Percentiles rank a stretch among this genome's conserved stretches.
Conservation (phyloP, 2,329 filamentous ascomycete species). For the Fusarium nodosum region DNA sequence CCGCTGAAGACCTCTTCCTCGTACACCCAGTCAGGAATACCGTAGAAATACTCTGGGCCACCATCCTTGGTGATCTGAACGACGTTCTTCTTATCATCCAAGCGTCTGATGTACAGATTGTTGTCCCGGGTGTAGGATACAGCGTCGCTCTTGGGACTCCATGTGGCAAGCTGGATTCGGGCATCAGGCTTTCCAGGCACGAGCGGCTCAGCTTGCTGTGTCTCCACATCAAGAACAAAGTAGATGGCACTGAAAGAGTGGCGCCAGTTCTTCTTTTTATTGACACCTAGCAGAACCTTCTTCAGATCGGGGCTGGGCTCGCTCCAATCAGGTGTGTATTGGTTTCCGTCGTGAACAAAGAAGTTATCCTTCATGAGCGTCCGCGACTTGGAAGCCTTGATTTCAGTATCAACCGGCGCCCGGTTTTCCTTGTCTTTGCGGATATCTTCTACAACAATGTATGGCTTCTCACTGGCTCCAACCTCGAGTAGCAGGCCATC, state of each 20-base stretch:
- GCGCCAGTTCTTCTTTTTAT: conserved; percentile 83
- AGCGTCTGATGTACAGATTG: conserved; percentile 85
- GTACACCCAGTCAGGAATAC: conserved; percentile 97
- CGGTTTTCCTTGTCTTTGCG: conserved; percentile 60
- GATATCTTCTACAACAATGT: conserved; percentile 89
- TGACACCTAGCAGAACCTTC: conserved; percentile 85
- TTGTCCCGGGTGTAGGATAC: conserved; percentile 92
- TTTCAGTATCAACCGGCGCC: conserved; percentile 52
- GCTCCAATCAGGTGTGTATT: conserved; percentile 70
- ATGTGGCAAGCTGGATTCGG: conserved; percentile 85
- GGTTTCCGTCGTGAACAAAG: conserved; percentile 71
- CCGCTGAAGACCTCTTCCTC: conserved; percentile 76
- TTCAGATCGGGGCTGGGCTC: conserved; percentile 87
- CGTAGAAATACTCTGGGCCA: conserved; percentile 90
- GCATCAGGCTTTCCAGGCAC: conserved; percentile 75
- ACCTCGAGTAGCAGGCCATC: conserved; percentile 89
- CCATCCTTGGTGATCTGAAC: conserved; percentile 87
- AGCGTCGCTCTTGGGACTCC: conserved; percentile 89
- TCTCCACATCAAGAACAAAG: conserved; percentile 91
- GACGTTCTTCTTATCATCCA: conserved; percentile 66
- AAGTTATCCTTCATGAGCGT: conserved; percentile 79
- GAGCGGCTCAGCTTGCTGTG: conserved; percentile 81
- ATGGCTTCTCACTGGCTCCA: conserved; percentile 74
- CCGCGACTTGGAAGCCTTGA: conserved; percentile 64
- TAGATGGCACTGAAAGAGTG: conserved; percentile 90